Base-by-base conservation (phyloP, 2,329 filamentous ascomycete species). In the Hypoxylon sp. region DNA sequence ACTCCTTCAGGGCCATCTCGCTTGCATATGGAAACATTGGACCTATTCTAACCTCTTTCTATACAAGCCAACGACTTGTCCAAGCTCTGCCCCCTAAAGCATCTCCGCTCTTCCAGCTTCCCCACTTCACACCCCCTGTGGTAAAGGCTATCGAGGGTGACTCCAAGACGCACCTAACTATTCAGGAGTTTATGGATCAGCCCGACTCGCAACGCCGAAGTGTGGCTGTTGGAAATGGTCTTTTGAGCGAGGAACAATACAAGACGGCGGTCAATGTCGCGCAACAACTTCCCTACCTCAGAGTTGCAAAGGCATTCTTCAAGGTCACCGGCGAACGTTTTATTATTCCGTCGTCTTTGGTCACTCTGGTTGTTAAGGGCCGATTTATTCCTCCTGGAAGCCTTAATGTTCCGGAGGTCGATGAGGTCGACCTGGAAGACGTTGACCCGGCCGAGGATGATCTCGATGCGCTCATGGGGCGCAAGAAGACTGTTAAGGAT, bases 241-340 rank as follows among this genome's bases (percentile, higher is more conserved):
- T 94, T 41, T 81, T 99, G 37, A 89, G 85, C 4, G 89, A 93
- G 69, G 79, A 86, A 63, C 88, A 97, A 77, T 97, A 97, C 79
- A 82, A 87, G 67, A 85, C 89, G 43, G 91, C 91, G 37, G 84
- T 97, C 63, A 79, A 80, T 48, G 90, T 97, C 28, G 94, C 93
- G 26, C 88, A 88, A 71, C 92, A 97, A 79, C 84, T 99, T 26
- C 95, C 95, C 1, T 87, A 88, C 67, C 84, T 99, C 57, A 87
- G 91, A 60, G 88, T 99, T 10, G 92, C 93, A 74, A 96, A 93
- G 80, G 92, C 93, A 6, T 99, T 97, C 80, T 99, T 99, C 88
- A 99, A 99, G 84, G 96, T 99, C 47, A 90, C 93, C 54, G 95
- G 95, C 75, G 96, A 99, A 80, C 92, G 91, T 69, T 91, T 90